Evolutionary conservation across 2,329 filamentous ascomycete genomes (phyloP), one percentile per base, ranked within the genome.

Genomic region (Pyrenochaeta sp.): DNA sequence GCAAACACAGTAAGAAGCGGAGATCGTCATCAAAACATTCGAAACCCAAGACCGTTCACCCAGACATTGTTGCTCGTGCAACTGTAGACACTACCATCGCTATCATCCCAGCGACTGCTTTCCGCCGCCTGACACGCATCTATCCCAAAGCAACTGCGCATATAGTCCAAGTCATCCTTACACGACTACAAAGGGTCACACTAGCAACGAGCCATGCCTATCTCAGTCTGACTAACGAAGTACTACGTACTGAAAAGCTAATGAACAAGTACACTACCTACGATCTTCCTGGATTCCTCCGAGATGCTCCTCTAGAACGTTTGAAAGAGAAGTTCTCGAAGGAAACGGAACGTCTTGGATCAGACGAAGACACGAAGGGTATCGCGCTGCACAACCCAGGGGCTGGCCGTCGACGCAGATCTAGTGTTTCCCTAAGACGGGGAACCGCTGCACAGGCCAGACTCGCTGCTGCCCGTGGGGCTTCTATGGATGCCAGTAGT

Each of bases 81-180:
- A 95, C 91, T 11, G 88, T 95, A 17, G 95, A 99, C 67, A 99
- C 94, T 0, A 99, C 95, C 0, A 96, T 99, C 71, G 94, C 94
- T 5, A 95, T 99, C 53, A 99, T 99, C 44, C 95, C 95, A 1
- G 94, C 94, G 1, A 96, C 91, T 66, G 95, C 94, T 3, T 99
- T 99, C 61, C 85, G 91, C 39, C 86, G 95, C 7, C 77, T 99
- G 38, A 99, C 96, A 36, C 85, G 90, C 63, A 87, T 96, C 17
- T 99, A 97, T 60, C 94, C 94, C 7, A 96, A 95, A 74, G 92
- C 95, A 7, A 96, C 94, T 2, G 88, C 94, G 2, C 95, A 99
- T 64, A 97, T 99, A 53, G 91, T 99, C 5, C 94, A 99, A 66
- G 93, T 99, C 31, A 99, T 99, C 49, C 75, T 99, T 21, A 96